Evolutionary conservation across 2,329 filamentous ascomycete species (phyloP).

Genomic region (Cytospora paraplurivora): DNA sequence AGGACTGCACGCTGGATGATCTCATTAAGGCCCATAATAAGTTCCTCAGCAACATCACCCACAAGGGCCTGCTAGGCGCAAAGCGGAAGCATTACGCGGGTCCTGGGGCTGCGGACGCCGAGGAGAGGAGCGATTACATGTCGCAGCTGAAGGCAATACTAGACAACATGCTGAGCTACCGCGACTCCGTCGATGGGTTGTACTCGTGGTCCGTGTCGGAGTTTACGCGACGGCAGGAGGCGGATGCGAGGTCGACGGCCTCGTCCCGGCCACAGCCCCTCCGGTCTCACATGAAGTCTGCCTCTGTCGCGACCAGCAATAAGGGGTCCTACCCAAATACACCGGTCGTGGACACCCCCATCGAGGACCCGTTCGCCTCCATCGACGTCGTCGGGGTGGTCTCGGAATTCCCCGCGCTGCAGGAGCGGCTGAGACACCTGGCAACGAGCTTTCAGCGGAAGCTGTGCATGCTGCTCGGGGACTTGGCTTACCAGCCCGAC

Average conservation of each 20-base stretch:
- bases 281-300: slow-evolving; percentile 29
- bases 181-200: slow-evolving; percentile 88
- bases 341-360: slow-evolving; percentile 24
- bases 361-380: slow-evolving; percentile 33
- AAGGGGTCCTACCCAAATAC: slow-evolving; percentile 35
- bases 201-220: slow-evolving; percentile 95
- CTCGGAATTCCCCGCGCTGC: slow-evolving; percentile 71
- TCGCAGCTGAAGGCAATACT: slow-evolving; percentile 89
- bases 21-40: slow-evolving; percentile 87
- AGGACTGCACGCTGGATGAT: slow-evolving; percentile 90
- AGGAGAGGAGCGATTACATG: slow-evolving; percentile 78
- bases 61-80: slow-evolving; percentile 89
- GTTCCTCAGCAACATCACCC: slow-evolving; percentile 91
- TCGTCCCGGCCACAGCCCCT: slow-evolving; percentile 21
- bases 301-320: slow-evolving; percentile 29
- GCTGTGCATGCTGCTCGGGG: slow-evolving; percentile 81
- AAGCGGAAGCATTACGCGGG: slow-evolving; percentile 48
- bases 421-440: slow-evolving; percentile 71
- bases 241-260: slow-evolving; percentile 67
- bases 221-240: slow-evolving; percentile 88
- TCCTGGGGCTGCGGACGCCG: slow-evolving; percentile 48
- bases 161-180: slow-evolving; percentile 90
- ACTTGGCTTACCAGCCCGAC: slow-evolving; percentile 90
- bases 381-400: slow-evolving; percentile 57
- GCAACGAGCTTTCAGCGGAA: slow-evolving; percentile 75